Conservation (phyloP, 257 asterid species). For the Capsicum baccatum region DNA sequence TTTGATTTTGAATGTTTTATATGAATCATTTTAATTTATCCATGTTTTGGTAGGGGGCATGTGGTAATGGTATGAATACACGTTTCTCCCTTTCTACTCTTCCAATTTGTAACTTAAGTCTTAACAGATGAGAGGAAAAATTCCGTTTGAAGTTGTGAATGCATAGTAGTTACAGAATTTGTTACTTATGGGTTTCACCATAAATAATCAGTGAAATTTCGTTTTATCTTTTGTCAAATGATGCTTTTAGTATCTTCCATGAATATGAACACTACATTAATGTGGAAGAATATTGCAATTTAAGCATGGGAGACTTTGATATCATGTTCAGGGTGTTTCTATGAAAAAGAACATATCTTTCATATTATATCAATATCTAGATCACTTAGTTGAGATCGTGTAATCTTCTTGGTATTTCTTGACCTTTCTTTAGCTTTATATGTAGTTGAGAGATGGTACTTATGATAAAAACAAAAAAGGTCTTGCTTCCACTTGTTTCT, state of each 20-base stretch:
- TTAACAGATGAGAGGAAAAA: background rate
- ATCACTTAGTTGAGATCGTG: background rate
- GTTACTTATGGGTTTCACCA: background rate
- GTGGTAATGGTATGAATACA: background rate
- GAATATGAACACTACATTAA: conserved; percentile 14
- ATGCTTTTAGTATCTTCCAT: background rate
- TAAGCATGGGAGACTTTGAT: background rate
- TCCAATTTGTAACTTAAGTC: background rate
- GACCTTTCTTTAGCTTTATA: background rate
- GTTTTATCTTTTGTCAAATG: background rate
- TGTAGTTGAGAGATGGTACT: background rate
- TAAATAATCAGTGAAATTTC: background rate
- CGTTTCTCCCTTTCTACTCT: background rate
- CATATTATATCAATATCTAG: background rate
- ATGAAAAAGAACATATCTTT: background rate
- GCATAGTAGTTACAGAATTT: background rate
- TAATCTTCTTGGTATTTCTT: conserved; percentile 17
- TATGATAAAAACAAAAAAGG: background rate
- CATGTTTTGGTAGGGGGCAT: background rate
- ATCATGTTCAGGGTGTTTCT: background rate
- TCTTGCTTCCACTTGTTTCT: conserved; percentile 24
- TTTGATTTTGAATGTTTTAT: background rate
- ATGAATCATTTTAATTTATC: background rate
- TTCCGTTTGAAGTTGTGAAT: background rate
- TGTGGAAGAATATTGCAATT: background rate